Evolutionary conservation across 1,284 basidiomycete species (phyloP).

Genomic region (Earliella scabrosa): DNA sequence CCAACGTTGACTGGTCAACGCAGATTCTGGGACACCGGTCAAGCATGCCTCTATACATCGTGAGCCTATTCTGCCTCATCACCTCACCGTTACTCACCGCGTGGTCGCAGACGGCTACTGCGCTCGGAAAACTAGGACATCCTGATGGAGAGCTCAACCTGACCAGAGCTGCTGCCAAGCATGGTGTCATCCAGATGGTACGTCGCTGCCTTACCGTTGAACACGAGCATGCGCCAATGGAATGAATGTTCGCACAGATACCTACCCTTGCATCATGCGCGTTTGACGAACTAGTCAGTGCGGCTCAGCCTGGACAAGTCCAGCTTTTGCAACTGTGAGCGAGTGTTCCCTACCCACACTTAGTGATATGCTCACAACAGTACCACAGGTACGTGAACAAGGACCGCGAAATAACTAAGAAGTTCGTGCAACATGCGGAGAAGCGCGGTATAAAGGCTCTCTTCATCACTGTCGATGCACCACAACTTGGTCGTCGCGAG

Average conservation of each 20-base stretch:
- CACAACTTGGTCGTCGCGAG: slow-evolving; percentile 88
- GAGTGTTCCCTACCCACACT: neutral
- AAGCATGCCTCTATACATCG: slow-evolving; percentile 81
- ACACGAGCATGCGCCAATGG: no score
- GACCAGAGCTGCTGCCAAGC: slow-evolving; percentile 82
- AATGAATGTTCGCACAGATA: slow-evolving; percentile 53
- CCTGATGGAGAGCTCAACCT: slow-evolving; percentile 92
- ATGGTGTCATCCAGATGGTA: slow-evolving; percentile 90
- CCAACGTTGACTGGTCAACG: slow-evolving; percentile 83
- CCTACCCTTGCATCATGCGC: slow-evolving; percentile 89
- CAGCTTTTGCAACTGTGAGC: slow-evolving; percentile 81
- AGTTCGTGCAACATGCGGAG: slow-evolving; percentile 86
- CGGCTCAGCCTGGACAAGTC: slow-evolving; percentile 71
- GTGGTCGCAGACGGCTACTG: slow-evolving; percentile 64
- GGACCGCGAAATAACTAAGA: slow-evolving; percentile 81
- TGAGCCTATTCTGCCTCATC: slow-evolving; percentile 9
- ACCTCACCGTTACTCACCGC: neutral
- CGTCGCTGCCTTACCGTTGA: neutral
- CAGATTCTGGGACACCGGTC: slow-evolving; percentile 75
- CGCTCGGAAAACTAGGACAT: slow-evolving; percentile 90
- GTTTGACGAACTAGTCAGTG: slow-evolving; percentile 90
- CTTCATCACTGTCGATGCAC: slow-evolving; percentile 94
- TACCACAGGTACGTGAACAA: slow-evolving; percentile 78
- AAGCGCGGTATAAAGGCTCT: slow-evolving; percentile 82
- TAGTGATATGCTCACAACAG: neutral